A percentile compares a stretch with the other conserved stretches of the same genome.
These are phyloP conservation scores for Didymellaceae sp. DNA, from an alignment of 2,329 filamentous ascomycete species.

Conservation along the genomic window DNA sequence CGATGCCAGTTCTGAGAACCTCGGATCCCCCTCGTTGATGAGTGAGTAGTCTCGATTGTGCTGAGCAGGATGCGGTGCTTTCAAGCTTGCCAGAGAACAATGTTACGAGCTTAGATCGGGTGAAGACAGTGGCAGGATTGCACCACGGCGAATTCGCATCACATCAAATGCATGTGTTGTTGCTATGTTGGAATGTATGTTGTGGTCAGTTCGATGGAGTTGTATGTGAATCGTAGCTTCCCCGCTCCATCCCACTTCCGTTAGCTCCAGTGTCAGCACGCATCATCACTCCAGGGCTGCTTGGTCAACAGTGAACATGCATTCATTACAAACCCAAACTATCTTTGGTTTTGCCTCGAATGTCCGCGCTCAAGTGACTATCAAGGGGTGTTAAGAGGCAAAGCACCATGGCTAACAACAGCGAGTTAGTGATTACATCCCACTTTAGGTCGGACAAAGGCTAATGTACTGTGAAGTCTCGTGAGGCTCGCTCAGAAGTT, in stretches of 20 bases:
- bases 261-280: constrained; percentile 5
- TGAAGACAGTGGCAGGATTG: too few relatives aligned
- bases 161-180: too few relatives aligned
- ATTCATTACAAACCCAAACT: neutral
- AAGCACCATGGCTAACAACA: constrained; percentile 16
- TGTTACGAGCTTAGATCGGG: too few relatives aligned
- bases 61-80: too few relatives aligned
- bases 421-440: constrained; percentile 9
- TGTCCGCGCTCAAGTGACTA: constrained; percentile 2
- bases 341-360: neutral
- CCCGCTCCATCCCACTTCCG: constrained; percentile 12
- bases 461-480: constrained; percentile 39
- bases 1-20: too few relatives aligned
- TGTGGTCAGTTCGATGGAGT: too few relatives aligned
- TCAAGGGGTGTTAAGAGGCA: neutral
- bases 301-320: neutral
- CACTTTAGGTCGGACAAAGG: neutral
- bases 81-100: too few relatives aligned
- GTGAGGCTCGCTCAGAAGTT: constrained; percentile 51
- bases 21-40: too few relatives aligned
- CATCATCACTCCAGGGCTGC: constrained; percentile 16
- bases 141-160: too few relatives aligned
- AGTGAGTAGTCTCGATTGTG: too few relatives aligned
- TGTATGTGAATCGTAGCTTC: neutral
- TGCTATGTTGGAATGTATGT: neutral